Evolutionary conservation across 495 filamentous ascomycete genomes (phyloP).

Genomic region (Penicillium maclennaniae): DNA sequence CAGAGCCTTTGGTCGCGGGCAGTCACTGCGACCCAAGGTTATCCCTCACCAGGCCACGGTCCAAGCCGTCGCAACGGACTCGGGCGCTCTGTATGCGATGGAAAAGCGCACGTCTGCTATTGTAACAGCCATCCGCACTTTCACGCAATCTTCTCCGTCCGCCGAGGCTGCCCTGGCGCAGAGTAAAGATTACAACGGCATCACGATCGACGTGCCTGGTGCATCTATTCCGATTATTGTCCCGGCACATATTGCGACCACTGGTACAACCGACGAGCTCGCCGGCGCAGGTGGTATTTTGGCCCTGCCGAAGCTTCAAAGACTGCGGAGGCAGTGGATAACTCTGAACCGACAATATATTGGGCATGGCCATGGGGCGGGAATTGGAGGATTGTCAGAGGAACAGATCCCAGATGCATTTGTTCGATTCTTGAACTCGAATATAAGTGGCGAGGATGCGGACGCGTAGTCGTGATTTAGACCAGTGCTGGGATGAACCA

Average conservation of each 20-base stretch:
- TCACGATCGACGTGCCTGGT: slow-evolving; percentile 41
- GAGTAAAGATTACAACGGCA: slow-evolving; percentile 19
- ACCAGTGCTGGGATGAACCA: neutral
- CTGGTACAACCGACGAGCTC: slow-evolving; percentile 41
- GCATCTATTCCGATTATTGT: slow-evolving; percentile 42
- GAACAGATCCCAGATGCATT: slow-evolving; percentile 45
- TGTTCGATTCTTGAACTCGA: slow-evolving; percentile 46
- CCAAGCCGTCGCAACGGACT: slow-evolving; percentile 58
- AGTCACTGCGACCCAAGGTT: slow-evolving; percentile 40
- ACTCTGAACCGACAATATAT: slow-evolving; percentile 59
- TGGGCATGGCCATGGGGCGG: slow-evolving; percentile 27
- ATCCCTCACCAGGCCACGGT: slow-evolving; percentile 80
- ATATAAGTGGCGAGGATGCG: slow-evolving; percentile 28
- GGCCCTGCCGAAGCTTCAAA: slow-evolving; percentile 72
- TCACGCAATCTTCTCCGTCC: slow-evolving; percentile 39
- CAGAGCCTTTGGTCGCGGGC: slow-evolving; percentile 14
- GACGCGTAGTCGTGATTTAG: slow-evolving; percentile 10
- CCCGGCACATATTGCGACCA: slow-evolving; percentile 46
- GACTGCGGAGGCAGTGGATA: slow-evolving; percentile 83
- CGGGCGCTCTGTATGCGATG: slow-evolving; percentile 79
- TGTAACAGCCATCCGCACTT: slow-evolving; percentile 67
- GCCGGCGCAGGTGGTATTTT: slow-evolving; percentile 49
- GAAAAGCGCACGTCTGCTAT: slow-evolving; percentile 83
- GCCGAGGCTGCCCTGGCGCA: slow-evolving; percentile 50
- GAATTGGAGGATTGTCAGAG: slow-evolving; percentile 24